Conservation (phyloP, 768 basidiomycete genomes). For the Suillus spraguei region DNA sequence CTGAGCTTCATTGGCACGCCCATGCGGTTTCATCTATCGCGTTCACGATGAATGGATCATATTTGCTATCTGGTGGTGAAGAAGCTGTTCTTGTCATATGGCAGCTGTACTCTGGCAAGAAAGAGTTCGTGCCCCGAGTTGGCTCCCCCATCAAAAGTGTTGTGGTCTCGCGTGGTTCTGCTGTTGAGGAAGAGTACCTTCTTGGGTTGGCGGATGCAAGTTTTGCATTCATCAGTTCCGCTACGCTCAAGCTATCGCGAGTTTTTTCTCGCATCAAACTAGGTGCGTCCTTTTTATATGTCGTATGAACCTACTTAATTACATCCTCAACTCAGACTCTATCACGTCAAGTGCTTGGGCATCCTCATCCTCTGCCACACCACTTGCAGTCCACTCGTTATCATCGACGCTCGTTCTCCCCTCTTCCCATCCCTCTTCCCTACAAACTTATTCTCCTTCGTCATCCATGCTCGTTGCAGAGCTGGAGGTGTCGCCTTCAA, state of each 20-base stretch:
- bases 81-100: conserved; percentile 97
- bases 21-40: conserved; percentile 86
- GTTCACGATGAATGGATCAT: conserved; percentile 90
- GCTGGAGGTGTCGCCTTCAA: conserved; percentile 92
- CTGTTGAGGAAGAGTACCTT: conserved; percentile 81
- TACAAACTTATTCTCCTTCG: conserved; percentile 85
- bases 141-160: conserved; percentile 84
- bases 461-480: conserved; percentile 76
- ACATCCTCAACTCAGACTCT: conserved; percentile 34
- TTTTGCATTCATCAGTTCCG: conserved; percentile 72
- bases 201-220: conserved; percentile 82
- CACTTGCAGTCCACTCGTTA: conserved; percentile 73
- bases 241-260: conserved; percentile 70
- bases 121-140: conserved; percentile 90
- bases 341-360: conserved; percentile 34
- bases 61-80: conserved; percentile 92
- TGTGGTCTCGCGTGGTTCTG: conserved; percentile 52
- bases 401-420: conserved; percentile 84
- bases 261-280: conserved; percentile 78
- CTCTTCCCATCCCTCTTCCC: conserved; percentile 93
- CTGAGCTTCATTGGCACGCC: conserved; percentile 94
- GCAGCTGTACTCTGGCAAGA: conserved; percentile 87
- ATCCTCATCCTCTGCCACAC: conserved; percentile 48
- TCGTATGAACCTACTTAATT: neutral
- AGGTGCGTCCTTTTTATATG: conserved; percentile 45